Conservation (phyloP, 768 basidiomycete species). For the Pisolithus sp. region DNA sequence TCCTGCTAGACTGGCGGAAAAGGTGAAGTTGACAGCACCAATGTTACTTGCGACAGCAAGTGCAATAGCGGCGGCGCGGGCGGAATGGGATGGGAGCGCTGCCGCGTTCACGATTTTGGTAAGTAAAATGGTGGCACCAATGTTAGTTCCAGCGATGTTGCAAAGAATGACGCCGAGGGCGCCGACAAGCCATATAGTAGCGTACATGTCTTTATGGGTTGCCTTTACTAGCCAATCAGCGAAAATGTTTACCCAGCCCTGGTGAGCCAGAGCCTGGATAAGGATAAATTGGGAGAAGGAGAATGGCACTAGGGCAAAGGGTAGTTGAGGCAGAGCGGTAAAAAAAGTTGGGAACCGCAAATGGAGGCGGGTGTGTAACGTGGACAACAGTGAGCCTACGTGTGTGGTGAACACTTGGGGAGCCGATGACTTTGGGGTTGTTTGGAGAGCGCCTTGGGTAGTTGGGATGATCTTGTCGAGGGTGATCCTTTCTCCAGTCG, state of each 20-base stretch:
- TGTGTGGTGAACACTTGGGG: no score
- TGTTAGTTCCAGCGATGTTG: constrained; percentile 84
- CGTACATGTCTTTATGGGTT: constrained; percentile 35
- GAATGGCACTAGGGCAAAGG: constrained; percentile 81
- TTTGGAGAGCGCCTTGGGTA: not conserved
- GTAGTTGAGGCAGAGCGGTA: constrained; percentile 60
- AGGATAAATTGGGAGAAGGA: constrained; percentile 94
- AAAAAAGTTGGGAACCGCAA: constrained; percentile 64
- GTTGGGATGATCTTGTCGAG: constrained; percentile 6
- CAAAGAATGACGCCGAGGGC: constrained; percentile 68
- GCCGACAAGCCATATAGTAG: constrained; percentile 62
- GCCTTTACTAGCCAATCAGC: constrained; percentile 56
- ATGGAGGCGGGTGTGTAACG: constrained; percentile 8
- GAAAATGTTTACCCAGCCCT: constrained; percentile 87
- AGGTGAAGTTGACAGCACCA: constrained; percentile 86
- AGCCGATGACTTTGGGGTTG: no score
- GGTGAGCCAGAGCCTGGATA: constrained; percentile 72
- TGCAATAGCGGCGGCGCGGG: constrained; percentile 56
- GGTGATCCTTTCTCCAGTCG: not conserved
- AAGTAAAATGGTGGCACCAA: constrained; percentile 85
- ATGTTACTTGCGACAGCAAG: constrained; percentile 86
- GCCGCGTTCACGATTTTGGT: constrained; percentile 67
- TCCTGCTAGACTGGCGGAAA: constrained; percentile 83
- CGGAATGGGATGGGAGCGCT: constrained; percentile 24
- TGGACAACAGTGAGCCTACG: not conserved